Evolutionary conservation across 139 green algal genomes (phyloP).

Genomic region (Chlorella sp.): DNA sequence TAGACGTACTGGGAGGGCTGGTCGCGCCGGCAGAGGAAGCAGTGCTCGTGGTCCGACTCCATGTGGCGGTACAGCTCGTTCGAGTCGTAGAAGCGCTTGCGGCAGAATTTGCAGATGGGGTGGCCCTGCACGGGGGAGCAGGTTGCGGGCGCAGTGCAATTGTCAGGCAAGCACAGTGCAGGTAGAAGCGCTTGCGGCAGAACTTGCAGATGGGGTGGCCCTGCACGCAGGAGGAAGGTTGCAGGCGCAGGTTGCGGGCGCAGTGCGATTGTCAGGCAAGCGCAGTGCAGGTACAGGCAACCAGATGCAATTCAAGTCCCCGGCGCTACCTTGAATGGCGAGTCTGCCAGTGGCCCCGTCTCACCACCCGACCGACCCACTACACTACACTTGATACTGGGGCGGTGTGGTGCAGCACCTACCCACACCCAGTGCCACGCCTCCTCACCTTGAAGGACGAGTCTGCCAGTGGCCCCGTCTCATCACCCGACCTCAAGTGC

Average conservation of each 20-base stretch:
- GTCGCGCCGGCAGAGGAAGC: slow-evolving; percentile 74
- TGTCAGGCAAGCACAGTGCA: neutral
- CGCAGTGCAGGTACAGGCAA: slow-evolving; percentile 53
- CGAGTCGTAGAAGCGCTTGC: slow-evolving; percentile 75
- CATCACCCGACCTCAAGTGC: slow-evolving; percentile 73
- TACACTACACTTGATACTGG: too few species aligned
- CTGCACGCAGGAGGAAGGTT: neutral
- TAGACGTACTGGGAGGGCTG: slow-evolving; percentile 79
- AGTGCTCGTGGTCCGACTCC: slow-evolving; percentile 79
- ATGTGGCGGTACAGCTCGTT: slow-evolving; percentile 92
- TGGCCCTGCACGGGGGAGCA: slow-evolving; percentile 26
- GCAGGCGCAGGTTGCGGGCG: neutral
- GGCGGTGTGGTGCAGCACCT: too few species aligned
- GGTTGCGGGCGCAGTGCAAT: neutral
- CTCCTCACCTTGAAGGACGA: slow-evolving; percentile 82
- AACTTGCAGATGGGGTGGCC: slow-evolving; percentile 61
- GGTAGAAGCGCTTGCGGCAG: slow-evolving; percentile 75
- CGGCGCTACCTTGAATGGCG: slow-evolving; percentile 88
- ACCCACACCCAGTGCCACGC: too few species aligned
- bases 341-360: slow-evolving; percentile 66
- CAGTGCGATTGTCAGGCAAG: neutral
- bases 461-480: slow-evolving; percentile 66
- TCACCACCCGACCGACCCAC: slow-evolving; percentile 65
- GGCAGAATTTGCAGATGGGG: slow-evolving; percentile 68
- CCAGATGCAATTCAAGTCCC: too few species aligned